These are phyloP conservation scores for Hypocreales sp. DNA, from an alignment of 2,329 filamentous ascomycete species.

Conservation along the genomic window DNA sequence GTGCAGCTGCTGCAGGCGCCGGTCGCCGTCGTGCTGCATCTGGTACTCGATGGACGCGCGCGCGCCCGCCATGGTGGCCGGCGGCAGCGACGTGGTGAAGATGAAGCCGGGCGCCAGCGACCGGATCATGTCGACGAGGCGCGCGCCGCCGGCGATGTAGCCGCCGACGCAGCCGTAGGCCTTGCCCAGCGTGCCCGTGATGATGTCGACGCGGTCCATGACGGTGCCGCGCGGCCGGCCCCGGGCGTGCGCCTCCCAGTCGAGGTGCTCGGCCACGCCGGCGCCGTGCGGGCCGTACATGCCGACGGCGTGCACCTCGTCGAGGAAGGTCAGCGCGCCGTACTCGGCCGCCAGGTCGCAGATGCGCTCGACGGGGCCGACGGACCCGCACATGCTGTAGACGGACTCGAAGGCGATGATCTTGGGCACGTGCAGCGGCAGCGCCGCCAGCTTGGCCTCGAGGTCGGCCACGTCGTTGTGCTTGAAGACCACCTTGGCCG, in stretches of 20 bases:
- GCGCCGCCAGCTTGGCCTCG: slow-evolving; percentile 78
- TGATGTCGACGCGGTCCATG: slow-evolving; percentile 95
- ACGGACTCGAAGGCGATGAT: slow-evolving; percentile 98
- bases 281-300: slow-evolving; percentile 97
- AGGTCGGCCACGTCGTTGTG: slow-evolving; percentile 93
- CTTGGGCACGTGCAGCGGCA: slow-evolving; percentile 77
- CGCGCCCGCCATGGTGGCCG: slow-evolving; percentile 92
- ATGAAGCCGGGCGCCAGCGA: slow-evolving; percentile 96
- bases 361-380: slow-evolving; percentile 89
- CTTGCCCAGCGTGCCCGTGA: slow-evolving; percentile 93
- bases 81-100: slow-evolving; percentile 93
- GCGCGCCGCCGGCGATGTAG: slow-evolving; percentile 83
- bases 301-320: slow-evolving; percentile 96
- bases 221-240: slow-evolving; percentile 67
- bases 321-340: slow-evolving; percentile 90
- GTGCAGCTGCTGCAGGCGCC: slow-evolving; percentile 86
- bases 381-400: slow-evolving; percentile 98
- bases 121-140: slow-evolving; percentile 81
- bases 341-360: slow-evolving; percentile 97
- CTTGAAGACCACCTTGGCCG: slow-evolving; percentile 96
- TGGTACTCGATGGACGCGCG: slow-evolving; percentile 89
- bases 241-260: slow-evolving; percentile 72
- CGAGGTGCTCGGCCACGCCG: slow-evolving; percentile 92
- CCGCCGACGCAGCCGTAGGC: slow-evolving; percentile 96
- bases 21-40: slow-evolving; percentile 68